These are phyloP conservation scores for Plasmodium knowlesi DNA, from an alignment of 169 alveolate genomes.

Conservation along the genomic window DNA sequence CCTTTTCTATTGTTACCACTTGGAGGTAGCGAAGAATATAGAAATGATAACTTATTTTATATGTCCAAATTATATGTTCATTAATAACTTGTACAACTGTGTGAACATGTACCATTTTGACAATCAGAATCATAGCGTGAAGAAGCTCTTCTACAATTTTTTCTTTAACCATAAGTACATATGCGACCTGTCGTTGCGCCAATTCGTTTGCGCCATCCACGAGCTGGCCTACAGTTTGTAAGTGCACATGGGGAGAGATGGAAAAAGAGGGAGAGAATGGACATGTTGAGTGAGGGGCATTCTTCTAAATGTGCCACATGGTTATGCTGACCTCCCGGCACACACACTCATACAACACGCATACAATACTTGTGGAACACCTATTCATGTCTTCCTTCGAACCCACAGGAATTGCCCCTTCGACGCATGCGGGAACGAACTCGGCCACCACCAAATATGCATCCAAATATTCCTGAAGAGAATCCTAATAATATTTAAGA, in stretches of 20 bases:
- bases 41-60: constrained; percentile 70
- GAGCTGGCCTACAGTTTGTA: constrained; percentile 27
- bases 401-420: constrained; percentile 57
- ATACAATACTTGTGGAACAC: background rate
- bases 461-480: constrained; percentile 51
- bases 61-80: constrained; percentile 46
- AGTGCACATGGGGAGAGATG: background rate
- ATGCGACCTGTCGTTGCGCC: constrained; percentile 27
- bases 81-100: constrained; percentile 37
- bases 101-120: constrained; percentile 45
- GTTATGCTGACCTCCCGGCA: background rate
- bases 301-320: background rate
- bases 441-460: constrained; percentile 60
- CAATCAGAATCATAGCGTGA: background rate
- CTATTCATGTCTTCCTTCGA: background rate
- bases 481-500: constrained; percentile 22
- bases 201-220: constrained; percentile 42
- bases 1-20: constrained; percentile 29
- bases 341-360: background rate
- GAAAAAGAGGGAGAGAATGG: background rate
- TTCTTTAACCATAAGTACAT: constrained; percentile 59
- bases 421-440: constrained; percentile 31
- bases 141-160: constrained; percentile 45
- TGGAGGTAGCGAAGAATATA: constrained; percentile 27
- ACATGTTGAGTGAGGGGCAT: background rate